These are phyloP conservation scores for Acanthamoeba lenticulata DNA, from an alignment of 208 protist species.

Conservation along the genomic window DNA sequence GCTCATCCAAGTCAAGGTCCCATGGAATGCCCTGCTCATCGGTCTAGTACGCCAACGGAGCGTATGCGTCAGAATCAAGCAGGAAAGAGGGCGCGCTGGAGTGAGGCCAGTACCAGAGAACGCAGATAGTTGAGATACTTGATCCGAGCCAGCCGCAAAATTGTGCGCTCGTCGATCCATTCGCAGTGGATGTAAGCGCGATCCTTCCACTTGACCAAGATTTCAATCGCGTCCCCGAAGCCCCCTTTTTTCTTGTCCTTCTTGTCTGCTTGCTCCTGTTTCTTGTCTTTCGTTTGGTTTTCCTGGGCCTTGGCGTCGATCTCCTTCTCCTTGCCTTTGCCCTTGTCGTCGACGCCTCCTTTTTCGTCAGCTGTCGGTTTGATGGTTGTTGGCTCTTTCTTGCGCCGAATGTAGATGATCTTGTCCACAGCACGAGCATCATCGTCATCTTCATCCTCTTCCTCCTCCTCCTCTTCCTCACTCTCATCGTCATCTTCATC, in stretches of 20 bases:
- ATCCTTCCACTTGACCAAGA: conserved; percentile 71
- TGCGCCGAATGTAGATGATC: background rate
- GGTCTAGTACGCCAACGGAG: background rate
- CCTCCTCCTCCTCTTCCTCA: background rate
- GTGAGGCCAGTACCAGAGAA: background rate
- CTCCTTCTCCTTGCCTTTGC: background rate
- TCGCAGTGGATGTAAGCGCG: conserved; percentile 12
- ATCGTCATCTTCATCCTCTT: background rate
- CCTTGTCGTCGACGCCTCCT: background rate
- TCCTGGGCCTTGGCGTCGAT: too few relatives aligned
- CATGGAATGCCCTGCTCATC: background rate
- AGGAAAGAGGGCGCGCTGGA: background rate
- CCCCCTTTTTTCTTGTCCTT: conserved; percentile 7
- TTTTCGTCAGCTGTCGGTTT: background rate
- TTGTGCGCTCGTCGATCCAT: conserved; percentile 53
- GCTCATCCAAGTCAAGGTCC: background rate
- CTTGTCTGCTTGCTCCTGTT: background rate
- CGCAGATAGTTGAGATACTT: conserved; percentile 34
- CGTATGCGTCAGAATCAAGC: background rate
- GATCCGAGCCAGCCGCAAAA: background rate
- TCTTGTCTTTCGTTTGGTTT: background rate
- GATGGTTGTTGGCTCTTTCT: background rate
- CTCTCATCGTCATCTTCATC: background rate
- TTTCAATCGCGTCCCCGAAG: conserved; percentile 48
- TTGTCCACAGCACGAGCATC: background rate